A percentile compares a stretch with the other conserved stretches of the same genome.
These are phyloP conservation scores for Fusarium sp. DNA, from an alignment of 2,329 filamentous ascomycete genomes.

Conservation along the genomic window DNA sequence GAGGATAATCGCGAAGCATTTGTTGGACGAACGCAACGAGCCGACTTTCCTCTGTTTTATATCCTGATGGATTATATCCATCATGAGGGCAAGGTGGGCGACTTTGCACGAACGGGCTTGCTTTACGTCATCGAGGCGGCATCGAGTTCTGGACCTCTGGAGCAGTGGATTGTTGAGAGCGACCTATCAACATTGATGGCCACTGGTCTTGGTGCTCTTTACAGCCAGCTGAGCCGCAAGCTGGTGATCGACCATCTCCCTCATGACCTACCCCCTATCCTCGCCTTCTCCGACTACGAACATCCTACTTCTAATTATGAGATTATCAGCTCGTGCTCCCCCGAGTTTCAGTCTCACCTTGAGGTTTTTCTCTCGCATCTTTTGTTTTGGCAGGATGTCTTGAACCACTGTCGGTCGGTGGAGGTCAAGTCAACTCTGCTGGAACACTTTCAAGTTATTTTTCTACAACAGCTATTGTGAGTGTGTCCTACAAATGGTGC, in stretches of 20 bases:
- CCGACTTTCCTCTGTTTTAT: slow-evolving; percentile 96
- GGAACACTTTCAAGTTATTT: slow-evolving; percentile 97
- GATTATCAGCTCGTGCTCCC: slow-evolving; percentile 78
- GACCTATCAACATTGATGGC: slow-evolving; percentile 98
- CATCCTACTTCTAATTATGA: slow-evolving; percentile 76
- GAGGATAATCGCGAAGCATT: slow-evolving; percentile 79
- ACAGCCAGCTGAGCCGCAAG: slow-evolving; percentile 77
- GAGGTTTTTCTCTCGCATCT: slow-evolving; percentile 95
- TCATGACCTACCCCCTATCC: slow-evolving; percentile 81
- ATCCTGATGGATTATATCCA: slow-evolving; percentile 97
- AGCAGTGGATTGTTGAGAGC: slow-evolving; percentile 97
- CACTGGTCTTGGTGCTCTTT: slow-evolving; percentile 85
- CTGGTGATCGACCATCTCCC: slow-evolving; percentile 82
- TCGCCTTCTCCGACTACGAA: slow-evolving; percentile 89
- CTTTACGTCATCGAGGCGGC: slow-evolving; percentile 97
- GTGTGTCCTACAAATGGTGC: slow-evolving; percentile 42
- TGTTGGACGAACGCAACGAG: slow-evolving; percentile 85
- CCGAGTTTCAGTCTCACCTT: slow-evolving; percentile 85
- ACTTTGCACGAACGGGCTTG: slow-evolving; percentile 93
- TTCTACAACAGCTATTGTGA: slow-evolving; percentile 91
- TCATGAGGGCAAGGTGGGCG: slow-evolving; percentile 91
- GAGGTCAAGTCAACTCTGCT: slow-evolving; percentile 94
- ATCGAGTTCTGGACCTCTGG: slow-evolving; percentile 81
- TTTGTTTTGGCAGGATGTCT: slow-evolving; percentile 96
- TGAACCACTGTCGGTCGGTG: slow-evolving; percentile 92